These are phyloP conservation scores for Amanita rimosa DNA, from an alignment of 768 basidiomycete species.

Conservation along the genomic window DNA sequence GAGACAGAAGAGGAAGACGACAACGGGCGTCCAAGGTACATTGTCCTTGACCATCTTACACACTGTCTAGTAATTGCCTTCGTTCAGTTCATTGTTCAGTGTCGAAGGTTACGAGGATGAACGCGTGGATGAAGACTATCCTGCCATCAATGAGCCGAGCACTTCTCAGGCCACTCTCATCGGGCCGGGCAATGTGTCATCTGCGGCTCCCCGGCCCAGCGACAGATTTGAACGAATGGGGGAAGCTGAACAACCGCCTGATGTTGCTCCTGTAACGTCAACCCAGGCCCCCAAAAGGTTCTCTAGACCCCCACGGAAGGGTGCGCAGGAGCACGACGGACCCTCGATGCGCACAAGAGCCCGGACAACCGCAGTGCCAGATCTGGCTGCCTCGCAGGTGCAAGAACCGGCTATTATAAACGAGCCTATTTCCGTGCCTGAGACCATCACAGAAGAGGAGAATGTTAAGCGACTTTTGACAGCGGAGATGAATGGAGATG, in stretches of 20 bases:
- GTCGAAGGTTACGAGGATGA: background rate
- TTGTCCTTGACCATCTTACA: background rate
- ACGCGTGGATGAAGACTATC: background rate
- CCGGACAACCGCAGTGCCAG: slow-evolving; percentile 13
- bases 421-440: slow-evolving; percentile 4
- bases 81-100: background rate
- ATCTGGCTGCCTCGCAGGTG: background rate
- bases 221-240: too few species aligned
- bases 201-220: background rate
- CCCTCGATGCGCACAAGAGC: slow-evolving; percentile 24
- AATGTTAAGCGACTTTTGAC: slow-evolving; percentile 18
- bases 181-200: slow-evolving; percentile 3
- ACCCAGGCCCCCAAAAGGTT: background rate
- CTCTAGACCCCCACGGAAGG: background rate
- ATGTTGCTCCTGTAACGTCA: background rate
- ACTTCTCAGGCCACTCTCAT: slow-evolving; percentile 6
- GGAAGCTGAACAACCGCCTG: background rate
- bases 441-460: slow-evolving; percentile 17
- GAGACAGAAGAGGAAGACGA: background rate
- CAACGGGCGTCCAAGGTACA: background rate
- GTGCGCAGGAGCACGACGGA: slow-evolving; percentile 9
- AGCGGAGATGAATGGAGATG: slow-evolving; percentile 5
- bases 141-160: background rate
- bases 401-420: background rate
- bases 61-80: background rate